Base-by-base conservation (phyloP, 495 filamentous ascomycete genomes). In the Lasiosphaeria miniovina region DNA sequence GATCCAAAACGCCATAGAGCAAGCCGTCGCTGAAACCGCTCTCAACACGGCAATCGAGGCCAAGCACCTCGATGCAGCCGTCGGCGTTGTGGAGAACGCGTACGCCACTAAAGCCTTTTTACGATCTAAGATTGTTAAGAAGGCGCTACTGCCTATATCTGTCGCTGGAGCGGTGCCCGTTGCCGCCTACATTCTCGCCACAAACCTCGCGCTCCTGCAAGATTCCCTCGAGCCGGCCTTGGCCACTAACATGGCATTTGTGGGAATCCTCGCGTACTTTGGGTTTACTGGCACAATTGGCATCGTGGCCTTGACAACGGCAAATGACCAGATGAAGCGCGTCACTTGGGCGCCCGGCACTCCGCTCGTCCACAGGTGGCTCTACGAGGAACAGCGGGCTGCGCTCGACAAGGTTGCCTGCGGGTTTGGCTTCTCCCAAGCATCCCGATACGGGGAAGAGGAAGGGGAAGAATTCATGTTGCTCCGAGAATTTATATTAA, bases 261-360 rank as follows among this genome's bases (percentile, higher is more conserved):
- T 79, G 4, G 94, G 91, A 9, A 88, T 89, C 12, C 63, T 94
- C 31, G 87, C 90, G 12, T 98, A 97, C 68, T 78, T 94, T 12
- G 85, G 81, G 2, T 87, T 90, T 54, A 90, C 89, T 7, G 86
- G 83, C 3, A 88, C 86, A 1, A 81, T 96, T 49, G 94, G 93
- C 5, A 66, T 91, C n/a, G 81, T 97, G 12, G 91, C 92, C 12
- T 71, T 93, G 32, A 88, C 88, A 36, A 96, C 93, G 14, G 77
- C 84, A 17, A 97, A 96, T 75, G 91, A 96, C 71, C 92, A 98
- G 70, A 95, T 96, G 89, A 86, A 91, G 58, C 84, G 94, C 4
- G 90, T 98, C 36, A 89, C 87, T 4, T 98, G 95, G 95, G 78
- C 86, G 11, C 76, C 80, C 11, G 94, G 94, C 3, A 86, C 88